Evolutionary conservation across 306 rosid species (phyloP), one percentile per base, ranked within the genome.

Genomic region (Prunus armeniaca): DNA sequence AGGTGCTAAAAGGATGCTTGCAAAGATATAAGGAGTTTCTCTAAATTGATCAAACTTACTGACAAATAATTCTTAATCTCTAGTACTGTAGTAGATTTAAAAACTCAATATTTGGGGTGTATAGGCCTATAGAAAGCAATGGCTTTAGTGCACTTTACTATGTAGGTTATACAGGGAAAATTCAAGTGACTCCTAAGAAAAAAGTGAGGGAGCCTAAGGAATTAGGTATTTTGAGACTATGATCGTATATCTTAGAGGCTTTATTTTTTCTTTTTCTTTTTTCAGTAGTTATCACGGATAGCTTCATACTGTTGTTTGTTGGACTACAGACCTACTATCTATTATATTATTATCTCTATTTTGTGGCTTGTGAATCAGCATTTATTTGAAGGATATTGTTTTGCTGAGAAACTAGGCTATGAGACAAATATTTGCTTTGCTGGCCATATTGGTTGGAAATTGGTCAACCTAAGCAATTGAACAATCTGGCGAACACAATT

Each of bases 221-320:
- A 27, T 49, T 70, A 65, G 7, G 69, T 34, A 65, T 19, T 34
- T 65, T 12, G 56, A 58, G 67, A 30, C 25, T 17, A 73, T 73
- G 57, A 28, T 34, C n/a, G 3, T 70, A 19, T 10, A 70, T 70
- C 46, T 24, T 74, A 62, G 58, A 34, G 45, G 38, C 18, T 18
- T 52, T 10, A 19, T 38, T 43, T 15, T 17, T 73, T 46, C 6
- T 47, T 34, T 34, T 3, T 50, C 12, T 2, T 11, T 38, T 52
- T 55, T 6, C 19, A 57, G 49, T 65, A 34, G 49, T 38, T 32
- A 65, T 52, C 19, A 38, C 72, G 57, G 17, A 54, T 55, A 32
- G 45, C 14, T 65, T 71, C 45, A 6, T 51, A 38, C 9, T 66
- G 17, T 20, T 68, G 34, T 60, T 72, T 81, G 41, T 74, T 73